These are phyloP conservation scores for Xylariaceae sp. DNA, from an alignment of 2,329 filamentous ascomycete genomes.

Conservation along the genomic window DNA sequence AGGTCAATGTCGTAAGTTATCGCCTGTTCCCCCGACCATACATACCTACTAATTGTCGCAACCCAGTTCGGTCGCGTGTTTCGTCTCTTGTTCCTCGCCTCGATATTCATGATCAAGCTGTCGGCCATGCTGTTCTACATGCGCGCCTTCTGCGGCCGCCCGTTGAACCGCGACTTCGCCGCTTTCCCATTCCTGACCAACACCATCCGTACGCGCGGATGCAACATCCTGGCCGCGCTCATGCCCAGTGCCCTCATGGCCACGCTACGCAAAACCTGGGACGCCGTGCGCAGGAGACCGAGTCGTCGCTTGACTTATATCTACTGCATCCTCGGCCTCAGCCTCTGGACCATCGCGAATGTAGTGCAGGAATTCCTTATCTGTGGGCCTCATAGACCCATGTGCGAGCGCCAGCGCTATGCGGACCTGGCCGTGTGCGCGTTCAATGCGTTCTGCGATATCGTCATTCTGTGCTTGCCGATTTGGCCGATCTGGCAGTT, in stretches of 20 bases:
- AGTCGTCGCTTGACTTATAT: slow-evolving; percentile 8
- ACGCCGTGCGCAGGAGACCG: background rate
- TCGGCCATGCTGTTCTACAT: slow-evolving; percentile 35
- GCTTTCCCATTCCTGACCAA: no score
- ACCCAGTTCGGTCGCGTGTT: slow-evolving; percentile 30
- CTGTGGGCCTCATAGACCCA: slow-evolving; percentile 24
- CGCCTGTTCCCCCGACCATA: background rate
- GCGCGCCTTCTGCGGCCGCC: slow-evolving; percentile 28
- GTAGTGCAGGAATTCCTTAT: slow-evolving; percentile 18
- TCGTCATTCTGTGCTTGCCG: slow-evolving; percentile 43
- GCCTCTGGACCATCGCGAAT: slow-evolving; percentile 5
- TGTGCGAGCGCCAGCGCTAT: slow-evolving; percentile 19
- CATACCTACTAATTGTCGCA: background rate
- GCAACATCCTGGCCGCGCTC: no score
- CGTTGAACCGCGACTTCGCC: background rate
- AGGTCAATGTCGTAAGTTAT: no score
- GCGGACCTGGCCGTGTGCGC: slow-evolving; percentile 29
- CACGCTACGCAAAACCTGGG: background rate
- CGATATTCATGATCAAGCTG: slow-evolving; percentile 33
- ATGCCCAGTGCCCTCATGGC: no score
- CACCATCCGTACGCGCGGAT: no score
- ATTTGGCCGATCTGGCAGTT: slow-evolving; percentile 43
- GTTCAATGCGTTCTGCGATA: slow-evolving; percentile 43
- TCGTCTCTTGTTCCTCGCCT: slow-evolving; percentile 31
- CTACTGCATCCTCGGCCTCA: slow-evolving; percentile 25